Evolutionary conservation across 2,329 filamentous ascomycete genomes (phyloP).

Genomic region (Aureobasidium sp.): DNA sequence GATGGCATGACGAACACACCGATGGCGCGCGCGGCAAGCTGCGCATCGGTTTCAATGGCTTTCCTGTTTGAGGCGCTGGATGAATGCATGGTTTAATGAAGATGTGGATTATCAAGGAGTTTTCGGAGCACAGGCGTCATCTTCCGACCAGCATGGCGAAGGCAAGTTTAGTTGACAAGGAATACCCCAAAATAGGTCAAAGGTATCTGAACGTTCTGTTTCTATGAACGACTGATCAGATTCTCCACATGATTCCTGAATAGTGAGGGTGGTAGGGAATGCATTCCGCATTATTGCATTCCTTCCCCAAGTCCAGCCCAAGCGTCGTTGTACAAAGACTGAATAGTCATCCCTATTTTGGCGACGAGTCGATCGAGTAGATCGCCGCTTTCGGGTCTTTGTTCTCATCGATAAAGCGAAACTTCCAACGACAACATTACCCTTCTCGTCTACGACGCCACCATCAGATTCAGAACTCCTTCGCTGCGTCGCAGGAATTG

Average conservation of each 20-base stretch:
- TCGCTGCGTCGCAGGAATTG: not conserved
- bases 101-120: constrained; percentile 1
- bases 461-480: not conserved
- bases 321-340: not conserved
- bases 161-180: constrained; percentile 4
- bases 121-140: constrained; percentile 5
- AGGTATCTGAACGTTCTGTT: not conserved
- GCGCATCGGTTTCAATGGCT: constrained; percentile 40
- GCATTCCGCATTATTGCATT: constrained; percentile 2
- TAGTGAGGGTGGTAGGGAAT: not conserved
- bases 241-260: not conserved
- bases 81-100: constrained; percentile 4
- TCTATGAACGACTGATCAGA: not conserved
- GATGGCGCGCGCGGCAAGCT: constrained; percentile 41
- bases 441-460: not conserved
- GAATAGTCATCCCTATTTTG: not conserved
- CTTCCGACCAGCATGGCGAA: not conserved
- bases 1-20: constrained; percentile 62
- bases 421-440: not conserved
- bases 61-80: constrained; percentile 33
- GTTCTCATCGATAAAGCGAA: not conserved
- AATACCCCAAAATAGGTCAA: constrained; percentile 10
- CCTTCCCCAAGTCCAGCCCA: not conserved
- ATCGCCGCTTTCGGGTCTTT: constrained; percentile 8
- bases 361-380: not conserved